Base-by-base conservation (phyloP, 768 basidiomycete genomes). In the Daedaleopsis sinensis region DNA sequence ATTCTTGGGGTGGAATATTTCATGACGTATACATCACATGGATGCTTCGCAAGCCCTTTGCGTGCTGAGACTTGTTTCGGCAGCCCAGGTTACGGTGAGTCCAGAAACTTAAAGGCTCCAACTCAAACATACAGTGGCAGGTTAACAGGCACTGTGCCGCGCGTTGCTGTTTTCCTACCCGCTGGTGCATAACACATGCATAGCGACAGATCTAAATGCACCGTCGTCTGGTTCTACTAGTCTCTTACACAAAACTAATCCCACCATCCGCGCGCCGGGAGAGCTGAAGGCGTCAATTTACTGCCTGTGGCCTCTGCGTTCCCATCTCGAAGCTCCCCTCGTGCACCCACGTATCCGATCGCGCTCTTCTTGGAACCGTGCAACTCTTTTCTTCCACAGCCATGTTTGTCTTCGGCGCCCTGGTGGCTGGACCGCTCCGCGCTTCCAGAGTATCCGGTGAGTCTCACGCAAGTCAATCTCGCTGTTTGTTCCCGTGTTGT, bases 401-500 rank as follows among this genome's bases (percentile, higher is more conserved):
- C 35, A 27, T 47, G 43, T 46, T 36, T 38, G 52, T 39, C 46
- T 32, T 10, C 52, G 53, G 52, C 47, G 51, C 59, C 52, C 52
- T 54, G 5, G 19, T 27, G 38, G 23, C 52, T 15, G 10, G 46
- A 5, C 52, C 23, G 43, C 23, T 52, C 39, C 44, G 18, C 38
- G n/a, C 10, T 27, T 19, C n/a, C 10, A 5, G 9, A 19, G 23
- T 5, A 52, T 54, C 52, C 42, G 42, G 52, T 54, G 51, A 49
- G 43, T 37, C n/a, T 10, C 19, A 23, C 19, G 15, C n/a, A 46
- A 23, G 51, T 35, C 42, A 36, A 53, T 37, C 24, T 18, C 49
- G 24, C 13, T 7, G 32, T 47, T 15, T 23, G 37, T 59, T 59
- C 59, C 58, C 59, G 59, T 52, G 44, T 37, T n/a, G n/a, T 21